phyloP scores from a whole-genome alignment of 768 basidiomycete genomes.

The Kockovaella imperatae region DNA sequence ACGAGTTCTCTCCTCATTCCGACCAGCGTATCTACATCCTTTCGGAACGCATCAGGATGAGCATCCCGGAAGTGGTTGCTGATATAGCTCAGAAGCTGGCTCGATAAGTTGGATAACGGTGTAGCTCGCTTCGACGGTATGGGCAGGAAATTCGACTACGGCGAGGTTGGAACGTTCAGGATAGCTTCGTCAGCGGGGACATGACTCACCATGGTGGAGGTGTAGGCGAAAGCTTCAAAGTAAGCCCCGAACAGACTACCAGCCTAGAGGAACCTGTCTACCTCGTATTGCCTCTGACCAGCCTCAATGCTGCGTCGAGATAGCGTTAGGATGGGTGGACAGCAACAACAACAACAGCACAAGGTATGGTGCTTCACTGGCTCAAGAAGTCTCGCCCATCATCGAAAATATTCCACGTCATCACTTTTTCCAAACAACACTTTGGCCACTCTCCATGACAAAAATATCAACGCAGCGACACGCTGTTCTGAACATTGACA shows the following conservation, averaged over 20 bases:
- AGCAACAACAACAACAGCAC: not conserved
- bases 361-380: not conserved
- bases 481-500: too few relatives aligned
- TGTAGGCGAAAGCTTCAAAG: too few relatives aligned
- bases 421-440: too few relatives aligned
- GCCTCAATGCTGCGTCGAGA: not conserved
- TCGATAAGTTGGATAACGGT: slow-evolving; percentile 30
- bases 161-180: not conserved
- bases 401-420: not conserved
- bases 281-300: too few relatives aligned
- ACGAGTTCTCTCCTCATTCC: slow-evolving; percentile 56
- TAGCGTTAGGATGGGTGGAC: not conserved
- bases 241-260: too few relatives aligned
- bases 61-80: slow-evolving; percentile 56
- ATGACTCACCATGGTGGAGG: not conserved
- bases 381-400: not conserved
- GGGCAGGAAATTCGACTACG: slow-evolving; percentile 42
- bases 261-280: too few relatives aligned
- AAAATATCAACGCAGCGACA: too few relatives aligned
- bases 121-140: slow-evolving; percentile 40
- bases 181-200: not conserved
- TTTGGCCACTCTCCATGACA: too few relatives aligned
- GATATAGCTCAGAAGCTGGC: slow-evolving; percentile 58
- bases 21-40: slow-evolving; percentile 68
- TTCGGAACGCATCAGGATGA: slow-evolving; percentile 76